Evolutionary conservation across 148 eudicot genomes (phyloP).

Genomic region (Camellia granthamiana): DNA sequence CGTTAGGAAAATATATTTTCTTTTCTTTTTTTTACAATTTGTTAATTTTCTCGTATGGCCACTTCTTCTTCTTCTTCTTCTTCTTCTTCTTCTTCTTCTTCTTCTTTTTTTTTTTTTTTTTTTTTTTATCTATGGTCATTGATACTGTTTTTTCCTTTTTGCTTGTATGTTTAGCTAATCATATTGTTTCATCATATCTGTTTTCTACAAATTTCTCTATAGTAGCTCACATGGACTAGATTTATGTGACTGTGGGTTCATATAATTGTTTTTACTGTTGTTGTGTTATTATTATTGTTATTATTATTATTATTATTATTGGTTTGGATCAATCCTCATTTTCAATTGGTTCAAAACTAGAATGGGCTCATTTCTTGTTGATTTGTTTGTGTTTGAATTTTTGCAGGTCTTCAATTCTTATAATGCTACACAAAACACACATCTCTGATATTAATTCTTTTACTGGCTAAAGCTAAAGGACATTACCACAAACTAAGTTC

Average conservation of each 20-base stretch:
- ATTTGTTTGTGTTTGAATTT: neutral
- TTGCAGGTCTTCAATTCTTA: neutral
- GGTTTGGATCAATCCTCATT: neutral
- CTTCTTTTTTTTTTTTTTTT: too few relatives aligned
- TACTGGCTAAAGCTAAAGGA: neutral
- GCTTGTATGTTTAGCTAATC: neutral
- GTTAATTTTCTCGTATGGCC: neutral
- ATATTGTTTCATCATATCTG: neutral
- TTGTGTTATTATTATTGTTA: neutral
- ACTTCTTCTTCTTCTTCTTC: too few relatives aligned
- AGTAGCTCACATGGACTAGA: neutral
- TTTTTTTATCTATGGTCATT: conserved; percentile 3
- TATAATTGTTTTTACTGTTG: neutral
- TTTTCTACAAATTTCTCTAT: neutral
- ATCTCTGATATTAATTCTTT: neutral
- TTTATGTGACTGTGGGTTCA: neutral
- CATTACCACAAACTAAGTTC: neutral
- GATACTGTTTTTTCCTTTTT: neutral
- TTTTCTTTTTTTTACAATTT: neutral
- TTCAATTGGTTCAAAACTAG: neutral
- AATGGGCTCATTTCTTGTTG: neutral
- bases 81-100: too few relatives aligned
- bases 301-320: neutral
- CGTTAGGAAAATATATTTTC: neutral
- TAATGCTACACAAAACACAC: neutral